phyloP scores from a whole-genome alignment of 106 monocot species.

The Alisma plantagoaquatica region DNA sequence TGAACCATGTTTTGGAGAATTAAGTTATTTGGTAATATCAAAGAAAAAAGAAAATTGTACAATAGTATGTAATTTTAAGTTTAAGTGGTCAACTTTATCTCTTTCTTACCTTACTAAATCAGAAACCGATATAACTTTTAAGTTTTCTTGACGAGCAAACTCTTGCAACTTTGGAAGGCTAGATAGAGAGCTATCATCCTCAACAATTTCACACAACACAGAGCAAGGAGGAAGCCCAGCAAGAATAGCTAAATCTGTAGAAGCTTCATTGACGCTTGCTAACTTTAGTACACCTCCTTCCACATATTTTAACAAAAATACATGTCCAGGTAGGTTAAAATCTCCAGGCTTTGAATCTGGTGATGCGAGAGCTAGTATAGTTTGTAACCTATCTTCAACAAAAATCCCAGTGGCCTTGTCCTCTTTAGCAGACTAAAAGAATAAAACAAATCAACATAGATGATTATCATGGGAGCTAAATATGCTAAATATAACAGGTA shows the following conservation, averaged over 20 bases:
- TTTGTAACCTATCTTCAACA: slow-evolving; percentile 56
- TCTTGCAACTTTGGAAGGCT: slow-evolving; percentile 28
- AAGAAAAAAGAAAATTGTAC: too few species aligned
- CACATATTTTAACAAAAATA: slow-evolving; percentile 64
- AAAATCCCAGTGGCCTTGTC: slow-evolving; percentile 61
- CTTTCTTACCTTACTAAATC: slow-evolving; percentile 70
- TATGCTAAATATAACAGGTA: too few species aligned
- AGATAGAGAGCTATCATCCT: slow-evolving; percentile 66
- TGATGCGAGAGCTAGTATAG: slow-evolving; percentile 51
- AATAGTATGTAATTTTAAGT: too few species aligned
- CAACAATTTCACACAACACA: slow-evolving; percentile 52
- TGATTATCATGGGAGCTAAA: too few species aligned
- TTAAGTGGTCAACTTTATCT: too few species aligned
- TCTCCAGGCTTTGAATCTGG: slow-evolving; percentile 65
- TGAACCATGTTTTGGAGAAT: too few species aligned
- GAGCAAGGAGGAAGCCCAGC: slow-evolving; percentile 49
- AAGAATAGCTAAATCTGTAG: slow-evolving; percentile 57
- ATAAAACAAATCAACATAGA: too few species aligned
- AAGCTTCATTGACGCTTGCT: slow-evolving; percentile 76
- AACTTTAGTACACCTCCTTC: slow-evolving; percentile 71
- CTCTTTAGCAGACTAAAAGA: slow-evolving; percentile 54
- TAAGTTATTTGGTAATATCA: too few species aligned
- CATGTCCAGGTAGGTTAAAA: slow-evolving; percentile 80
- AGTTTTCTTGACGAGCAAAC: slow-evolving; percentile 37
- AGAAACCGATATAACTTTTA: slow-evolving; percentile 55